Evolutionary conservation across 2,329 filamentous ascomycete species (phyloP).

Genomic region (Stemphylium beticola): DNA sequence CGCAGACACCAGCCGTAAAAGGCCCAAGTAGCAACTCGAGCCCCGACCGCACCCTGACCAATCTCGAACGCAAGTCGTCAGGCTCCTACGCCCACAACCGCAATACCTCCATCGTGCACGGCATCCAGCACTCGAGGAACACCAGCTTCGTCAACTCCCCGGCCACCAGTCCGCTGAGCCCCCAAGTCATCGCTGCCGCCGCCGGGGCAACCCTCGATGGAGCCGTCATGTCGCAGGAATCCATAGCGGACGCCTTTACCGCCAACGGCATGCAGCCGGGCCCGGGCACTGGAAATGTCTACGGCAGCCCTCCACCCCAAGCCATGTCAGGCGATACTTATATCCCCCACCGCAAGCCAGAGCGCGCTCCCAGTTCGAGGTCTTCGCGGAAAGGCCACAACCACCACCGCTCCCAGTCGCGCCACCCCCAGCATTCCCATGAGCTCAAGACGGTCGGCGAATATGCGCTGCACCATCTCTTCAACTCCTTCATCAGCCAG

Average conservation of each 20-base stretch:
- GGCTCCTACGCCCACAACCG: constrained; percentile 84
- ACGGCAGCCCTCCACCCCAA: constrained; percentile 13
- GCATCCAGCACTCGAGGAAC: constrained; percentile 89
- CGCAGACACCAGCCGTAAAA: constrained; percentile 50
- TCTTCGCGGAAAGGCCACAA: constrained; percentile 77
- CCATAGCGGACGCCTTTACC: constrained; percentile 45
- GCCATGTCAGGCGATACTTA: constrained; percentile 22
- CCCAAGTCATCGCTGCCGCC: constrained; percentile 74
- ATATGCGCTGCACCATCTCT: constrained; percentile 94
- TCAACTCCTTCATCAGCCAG: constrained; percentile 95
- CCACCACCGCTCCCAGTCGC: constrained; percentile 73
- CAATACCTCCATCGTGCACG: constrained; percentile 96
- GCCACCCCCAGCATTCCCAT: constrained; percentile 68
- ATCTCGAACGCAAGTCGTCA: constrained; percentile 58
- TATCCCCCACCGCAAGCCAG: constrained; percentile 44
- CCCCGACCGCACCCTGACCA: constrained; percentile 44
- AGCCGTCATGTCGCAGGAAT: constrained; percentile 50
- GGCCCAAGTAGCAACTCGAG: constrained; percentile 44
- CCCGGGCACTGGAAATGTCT: constrained; percentile 17
- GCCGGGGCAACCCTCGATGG: constrained; percentile 46
- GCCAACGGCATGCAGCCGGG: constrained; percentile 35
- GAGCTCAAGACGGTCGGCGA: constrained; percentile 95
- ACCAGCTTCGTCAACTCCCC: constrained; percentile 82
- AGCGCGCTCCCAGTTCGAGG: constrained; percentile 61
- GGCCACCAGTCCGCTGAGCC: constrained; percentile 80